Base-by-base conservation (phyloP, 2,329 filamentous ascomycete species). In the Microdochium paspali region DNA sequence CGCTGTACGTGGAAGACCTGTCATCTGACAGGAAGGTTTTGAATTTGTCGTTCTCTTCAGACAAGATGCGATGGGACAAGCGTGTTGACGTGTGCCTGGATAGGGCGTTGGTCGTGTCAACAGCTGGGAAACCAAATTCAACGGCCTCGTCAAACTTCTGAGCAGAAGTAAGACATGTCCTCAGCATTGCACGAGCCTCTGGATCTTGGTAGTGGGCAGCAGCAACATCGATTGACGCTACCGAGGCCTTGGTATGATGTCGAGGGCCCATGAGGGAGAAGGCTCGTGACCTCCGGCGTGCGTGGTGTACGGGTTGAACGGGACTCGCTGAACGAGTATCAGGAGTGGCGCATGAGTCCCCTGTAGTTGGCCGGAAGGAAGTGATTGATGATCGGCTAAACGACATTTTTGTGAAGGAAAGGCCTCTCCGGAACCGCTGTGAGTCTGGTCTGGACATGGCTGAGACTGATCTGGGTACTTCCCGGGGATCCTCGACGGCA, bases 101-200 rank as follows among this genome's bases (percentile, higher is more conserved):
- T 2, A 56, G 56, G n/a, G 66, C 56, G 3, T 62, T 54, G 20
- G 67, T 52, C 7, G 57, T 65, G 28, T 80, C 75, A 30, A 72
- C 71, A 0, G 84, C 81, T 0, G 90, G 89, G 57, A 96, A 97
- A 0, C 91, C 91, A 65, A 94, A 96, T 61, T 95, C 87, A 46
- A 97, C 79, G 1, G 88, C 90, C 66, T 97, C 91, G 61, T 97
- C 91, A 56, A 97, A 97, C 61, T 95, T 95, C 55, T 95, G 87
- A 1, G 90, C 86, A 1, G 90, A 95, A 7, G 87, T 86, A 20
- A 95, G 77, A 58, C 90, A 95, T 6, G 88, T 82, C 12, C 90
- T 82, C 20, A 97, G 72, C 66, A 94, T 95, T 56, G 88, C 74
- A 28, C 91, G 80, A 32, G 90, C 88, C 61, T 95, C 87, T 0